Percentiles rank a stretch among this genome's conserved stretches.
Conservation (phyloP, 78 protist genomes). For the Monosiga brevicollis region DNA sequence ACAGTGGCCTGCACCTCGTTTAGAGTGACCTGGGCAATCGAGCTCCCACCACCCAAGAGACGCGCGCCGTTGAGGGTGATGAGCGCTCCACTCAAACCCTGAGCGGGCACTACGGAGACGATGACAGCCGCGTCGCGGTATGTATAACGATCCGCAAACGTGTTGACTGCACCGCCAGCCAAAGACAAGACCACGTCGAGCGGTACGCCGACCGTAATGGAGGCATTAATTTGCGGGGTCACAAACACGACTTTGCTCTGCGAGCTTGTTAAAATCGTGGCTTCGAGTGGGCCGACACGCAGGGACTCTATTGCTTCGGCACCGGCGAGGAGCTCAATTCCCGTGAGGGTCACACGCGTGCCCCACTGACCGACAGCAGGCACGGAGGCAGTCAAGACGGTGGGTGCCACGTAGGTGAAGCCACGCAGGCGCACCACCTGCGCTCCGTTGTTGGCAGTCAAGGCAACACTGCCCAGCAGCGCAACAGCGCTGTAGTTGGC, state of each 20-base stretch:
- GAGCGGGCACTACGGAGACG: neutral
- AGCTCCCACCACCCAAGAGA: neutral
- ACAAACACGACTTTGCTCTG: neutral
- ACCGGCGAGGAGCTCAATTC: no score
- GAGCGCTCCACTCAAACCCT: neutral
- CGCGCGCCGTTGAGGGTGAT: neutral
- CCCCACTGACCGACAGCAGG: no score
- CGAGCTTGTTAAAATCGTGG: no score
- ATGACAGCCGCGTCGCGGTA: neutral
- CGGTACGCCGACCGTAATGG: neutral
- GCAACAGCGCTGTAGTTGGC: no score
- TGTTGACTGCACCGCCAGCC: neutral
- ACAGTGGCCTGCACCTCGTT: neutral
- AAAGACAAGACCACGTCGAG: neutral
- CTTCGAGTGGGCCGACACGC: no score
- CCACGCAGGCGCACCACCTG: no score
- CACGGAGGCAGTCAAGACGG: no score
- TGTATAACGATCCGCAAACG: neutral
- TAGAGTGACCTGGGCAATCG: neutral
- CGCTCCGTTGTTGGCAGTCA: no score
- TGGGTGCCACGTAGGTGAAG: no score
- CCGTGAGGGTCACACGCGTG: no score
- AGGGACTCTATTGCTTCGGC: no score
- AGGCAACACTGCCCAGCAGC: no score
- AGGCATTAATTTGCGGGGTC: neutral